Base-by-base conservation (phyloP, 73 alveolate species). In the Symbiodinium pilosum region DNA sequence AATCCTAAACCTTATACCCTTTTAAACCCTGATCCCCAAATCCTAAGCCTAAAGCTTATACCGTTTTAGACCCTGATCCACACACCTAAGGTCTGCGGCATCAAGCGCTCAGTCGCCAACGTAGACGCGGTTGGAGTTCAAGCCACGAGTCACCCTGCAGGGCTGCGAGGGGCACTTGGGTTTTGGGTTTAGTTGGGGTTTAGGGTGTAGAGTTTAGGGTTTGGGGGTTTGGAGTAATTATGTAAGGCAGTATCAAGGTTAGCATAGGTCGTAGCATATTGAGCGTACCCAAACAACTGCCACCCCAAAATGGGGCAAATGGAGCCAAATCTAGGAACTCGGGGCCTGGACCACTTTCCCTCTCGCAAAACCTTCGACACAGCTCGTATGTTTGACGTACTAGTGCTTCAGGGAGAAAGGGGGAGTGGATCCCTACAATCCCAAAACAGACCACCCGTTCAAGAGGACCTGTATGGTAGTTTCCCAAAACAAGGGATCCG, bases 61-160 rank as follows among this genome's bases (percentile, higher is more conserved):
- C 73, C 73, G 7, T 7, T 11, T 16, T 12, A 20, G 21, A 56
- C 73, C 73, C 73, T 16, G 3, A 56, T 8, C 34, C 73, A 26
- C 73, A 8, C 14, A 56, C 32, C 59, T 47, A 12, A 56, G 4
- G 34, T 16, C 73, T 56, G n/a, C 14, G n/a, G 6, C 21, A 2
- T 14, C 40, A 14, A 21, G 40, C 32, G 28, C 77, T 64, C 16
- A 64, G 93, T 43, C 8, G 54, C 93, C 42, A 38, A 34, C 94
- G 84, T 54, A 87, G 42, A 87, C 94, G n/a, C 94, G 94, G 20
- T 87, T 87, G 54, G 30, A 40, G 43, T 87, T 87, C 43, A 87
- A 81, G 64, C 94, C 94, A 39, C 36, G 77, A 64, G 77, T 64
- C 77, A 64, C 77, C 77, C 77, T 64, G 77, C 77, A 14, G 77